Percentiles rank a stretch among this genome's conserved stretches.
Conservation (phyloP, 2,329 filamentous ascomycete species). For the Fusarium sp. region DNA sequence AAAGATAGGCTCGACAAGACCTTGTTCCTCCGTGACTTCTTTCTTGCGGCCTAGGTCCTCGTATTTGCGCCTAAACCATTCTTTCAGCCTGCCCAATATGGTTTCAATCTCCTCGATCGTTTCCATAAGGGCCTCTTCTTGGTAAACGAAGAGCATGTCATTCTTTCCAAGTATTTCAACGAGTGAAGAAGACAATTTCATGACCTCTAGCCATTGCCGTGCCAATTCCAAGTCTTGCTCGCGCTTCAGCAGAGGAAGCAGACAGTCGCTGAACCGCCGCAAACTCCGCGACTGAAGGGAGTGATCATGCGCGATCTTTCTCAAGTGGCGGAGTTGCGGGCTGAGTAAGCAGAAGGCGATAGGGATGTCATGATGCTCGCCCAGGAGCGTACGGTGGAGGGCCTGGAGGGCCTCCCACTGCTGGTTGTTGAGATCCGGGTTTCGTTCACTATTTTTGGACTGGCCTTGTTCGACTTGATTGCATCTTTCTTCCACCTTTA, state of each 20-base stretch:
- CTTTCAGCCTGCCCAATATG: fast-evolving
- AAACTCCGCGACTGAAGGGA: fast-evolving
- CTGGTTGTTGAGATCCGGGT: fast-evolving
- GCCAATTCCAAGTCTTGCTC: neutral
- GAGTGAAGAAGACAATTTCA: neutral
- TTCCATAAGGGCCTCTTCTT: fast-evolving
- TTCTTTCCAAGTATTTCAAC: neutral
- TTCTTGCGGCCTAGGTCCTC: fast-evolving
- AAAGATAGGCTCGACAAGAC: fast-evolving
- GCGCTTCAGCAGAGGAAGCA: neutral
- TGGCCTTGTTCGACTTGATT: fast-evolving
- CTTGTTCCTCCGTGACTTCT: neutral
- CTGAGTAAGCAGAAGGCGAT: fast-evolving
- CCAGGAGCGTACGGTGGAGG: fast-evolving
- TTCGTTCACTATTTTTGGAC: fast-evolving
- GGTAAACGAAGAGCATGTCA: fast-evolving
- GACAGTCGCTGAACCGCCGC: fast-evolving
- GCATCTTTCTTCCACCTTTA: neutral
- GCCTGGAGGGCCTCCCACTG: neutral
- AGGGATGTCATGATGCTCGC: fast-evolving
- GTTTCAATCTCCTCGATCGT: neutral
- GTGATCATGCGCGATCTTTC: fast-evolving
- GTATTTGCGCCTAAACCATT: fast-evolving
- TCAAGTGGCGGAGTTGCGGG: fast-evolving
- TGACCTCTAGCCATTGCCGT: neutral